Base-by-base conservation (phyloP, 2,329 filamentous ascomycete species). In the Amphichorda felina region DNA sequence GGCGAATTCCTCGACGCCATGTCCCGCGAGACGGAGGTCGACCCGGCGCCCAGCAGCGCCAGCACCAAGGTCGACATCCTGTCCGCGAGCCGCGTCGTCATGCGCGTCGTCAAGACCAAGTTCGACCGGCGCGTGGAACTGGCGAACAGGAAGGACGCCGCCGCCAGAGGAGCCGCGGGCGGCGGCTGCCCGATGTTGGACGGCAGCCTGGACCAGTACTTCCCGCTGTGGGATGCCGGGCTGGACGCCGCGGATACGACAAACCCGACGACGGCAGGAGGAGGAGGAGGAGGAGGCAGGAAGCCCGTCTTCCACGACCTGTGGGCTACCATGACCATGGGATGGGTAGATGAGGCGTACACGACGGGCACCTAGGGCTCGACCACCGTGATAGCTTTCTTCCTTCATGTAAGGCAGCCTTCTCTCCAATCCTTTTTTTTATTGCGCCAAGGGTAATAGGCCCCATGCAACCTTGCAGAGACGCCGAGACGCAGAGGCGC, bases 181-280 rank as follows among this genome's bases (percentile, higher is more conserved):
- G 16, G 16, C 14, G 54, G 51, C 4, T 73, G 69, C 39, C 69
- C 69, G 11, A 66, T 72, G 63, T 50, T 71, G 28, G 67, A 72
- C 41, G 64, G 60, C 8, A 68, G 58, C 38, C 41, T 72, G 38
- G 60, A 68, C n/a, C 44, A 53, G 22, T 69, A 63, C 32, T 49
- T 68, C 18, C 52, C 59, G 0, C 44, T 57, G 17, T 71, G 67
- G 66, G 61, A 65, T 19, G 59, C 60, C 6, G 49, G 50, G 33
- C 37, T 58, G 43, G 38, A 40, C 8, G 33, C 31, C 11, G 33
- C 27, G 5, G 36, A 43, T 29, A 14, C 33, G 32, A 13, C 33
- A 10, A 34, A 37, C 17, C 15, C 29, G 25, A 1, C 34, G 34
- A 21, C n/a, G 34, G 18, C 36, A 15, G 40, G 43, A 42, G 16